phyloP scores from a whole-genome alignment of 192 early-diverging fungal genomes.

The Coemansia sp. region DNA sequence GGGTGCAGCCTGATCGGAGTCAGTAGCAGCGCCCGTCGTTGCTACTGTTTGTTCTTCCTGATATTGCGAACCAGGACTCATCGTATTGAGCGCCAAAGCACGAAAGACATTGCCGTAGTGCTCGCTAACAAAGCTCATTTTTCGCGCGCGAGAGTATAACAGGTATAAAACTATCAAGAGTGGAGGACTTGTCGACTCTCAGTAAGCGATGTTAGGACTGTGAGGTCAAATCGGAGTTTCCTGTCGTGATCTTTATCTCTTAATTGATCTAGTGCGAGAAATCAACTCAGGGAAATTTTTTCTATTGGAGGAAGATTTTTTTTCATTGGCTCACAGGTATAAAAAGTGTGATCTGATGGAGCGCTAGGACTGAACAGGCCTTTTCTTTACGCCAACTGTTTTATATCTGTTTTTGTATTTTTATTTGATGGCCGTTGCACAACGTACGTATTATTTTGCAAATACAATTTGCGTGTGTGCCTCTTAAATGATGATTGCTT shows the following conservation, averaged over 20 bases:
- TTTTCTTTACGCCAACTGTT: constrained; percentile 1
- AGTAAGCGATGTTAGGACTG: background rate
- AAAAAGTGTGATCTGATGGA: background rate
- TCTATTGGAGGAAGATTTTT: background rate
- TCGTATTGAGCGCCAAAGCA: constrained; percentile 17
- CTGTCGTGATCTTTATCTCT: background rate
- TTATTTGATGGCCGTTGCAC: background rate
- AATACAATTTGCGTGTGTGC: background rate
- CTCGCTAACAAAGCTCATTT: constrained; percentile 56
- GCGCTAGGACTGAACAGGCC: background rate
- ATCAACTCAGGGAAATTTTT: background rate
- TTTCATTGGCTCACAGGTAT: background rate
- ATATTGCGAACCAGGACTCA: background rate
- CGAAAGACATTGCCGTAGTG: constrained; percentile 44
- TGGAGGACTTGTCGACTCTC: background rate
- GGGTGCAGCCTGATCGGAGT: background rate
- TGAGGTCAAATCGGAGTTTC: background rate
- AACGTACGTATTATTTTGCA: constrained; percentile 24
- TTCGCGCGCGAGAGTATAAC: too few relatives aligned
- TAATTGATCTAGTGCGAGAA: background rate
- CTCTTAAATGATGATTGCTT: constrained; percentile 48
- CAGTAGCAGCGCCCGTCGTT: background rate
- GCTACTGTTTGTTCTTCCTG: background rate
- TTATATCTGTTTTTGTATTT: constrained; percentile 9
- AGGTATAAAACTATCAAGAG: background rate